A percentile compares a stretch with the other conserved stretches of the same genome.
Evolutionary conservation across 768 basidiomycete genomes (phyloP).

Genomic region (Serendipita vermifera): DNA sequence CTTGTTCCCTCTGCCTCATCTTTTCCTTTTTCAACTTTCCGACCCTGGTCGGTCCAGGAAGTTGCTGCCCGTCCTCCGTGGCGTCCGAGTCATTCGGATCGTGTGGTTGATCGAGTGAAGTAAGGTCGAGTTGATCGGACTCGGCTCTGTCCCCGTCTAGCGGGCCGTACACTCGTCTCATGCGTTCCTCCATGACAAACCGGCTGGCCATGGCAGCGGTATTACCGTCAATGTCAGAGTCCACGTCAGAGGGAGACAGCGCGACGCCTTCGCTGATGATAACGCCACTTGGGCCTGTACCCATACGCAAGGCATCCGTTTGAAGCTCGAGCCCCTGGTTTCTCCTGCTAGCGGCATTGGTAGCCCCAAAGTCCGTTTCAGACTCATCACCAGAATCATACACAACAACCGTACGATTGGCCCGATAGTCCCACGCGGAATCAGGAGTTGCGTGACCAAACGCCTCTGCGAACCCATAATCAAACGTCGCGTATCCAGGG

Average conservation of each 20-base stretch:
- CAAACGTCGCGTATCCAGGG: background rate
- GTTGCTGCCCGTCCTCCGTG: slow-evolving; percentile 40
- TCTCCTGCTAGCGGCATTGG: background rate
- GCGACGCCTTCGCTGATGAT: slow-evolving; percentile 18
- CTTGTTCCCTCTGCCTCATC: slow-evolving; percentile 6
- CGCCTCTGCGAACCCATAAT: slow-evolving; percentile 5
- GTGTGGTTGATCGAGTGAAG: slow-evolving; percentile 18
- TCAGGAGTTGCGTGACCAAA: slow-evolving; percentile 1
- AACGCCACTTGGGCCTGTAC: slow-evolving; percentile 1
- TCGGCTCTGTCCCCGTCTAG: slow-evolving; percentile 14
- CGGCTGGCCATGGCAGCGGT: slow-evolving; percentile 17
- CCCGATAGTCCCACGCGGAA: slow-evolving; percentile 4
- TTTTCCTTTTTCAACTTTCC: slow-evolving; percentile 28
- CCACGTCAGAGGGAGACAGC: slow-evolving; percentile 43
- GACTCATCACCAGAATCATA: slow-evolving; percentile 9
- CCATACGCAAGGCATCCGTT: background rate
- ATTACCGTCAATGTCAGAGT: slow-evolving; percentile 32
- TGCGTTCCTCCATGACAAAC: slow-evolving; percentile 11
- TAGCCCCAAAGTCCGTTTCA: background rate
- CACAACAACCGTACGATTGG: background rate
- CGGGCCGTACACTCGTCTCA: slow-evolving; percentile 16
- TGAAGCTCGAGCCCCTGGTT: background rate
- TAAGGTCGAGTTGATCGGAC: background rate
- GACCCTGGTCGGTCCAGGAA: background rate
- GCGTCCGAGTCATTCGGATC: slow-evolving; percentile 39